Evolutionary conservation across 1,139 yeast species (phyloP).

Genomic region (Suhomyces guaymorum): DNA sequence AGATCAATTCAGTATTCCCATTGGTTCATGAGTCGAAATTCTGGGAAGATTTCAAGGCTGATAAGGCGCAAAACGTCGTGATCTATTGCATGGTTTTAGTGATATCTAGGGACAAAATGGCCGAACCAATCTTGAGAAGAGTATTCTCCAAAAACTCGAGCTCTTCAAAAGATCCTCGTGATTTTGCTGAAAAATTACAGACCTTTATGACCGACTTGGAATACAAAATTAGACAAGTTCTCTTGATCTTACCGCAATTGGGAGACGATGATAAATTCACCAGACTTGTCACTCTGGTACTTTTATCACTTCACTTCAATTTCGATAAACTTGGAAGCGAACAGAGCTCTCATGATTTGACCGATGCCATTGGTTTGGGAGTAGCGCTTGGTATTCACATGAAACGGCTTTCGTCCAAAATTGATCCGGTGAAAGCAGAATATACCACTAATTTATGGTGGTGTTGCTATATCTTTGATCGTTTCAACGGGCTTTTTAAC

Average conservation of each 20-base stretch:
- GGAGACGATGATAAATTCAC: constrained; percentile 41
- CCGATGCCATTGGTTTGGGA: constrained; percentile 32
- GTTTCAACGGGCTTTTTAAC: constrained; percentile 39
- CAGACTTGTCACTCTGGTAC: constrained; percentile 28
- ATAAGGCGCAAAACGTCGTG: constrained; percentile 26
- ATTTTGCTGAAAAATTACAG: constrained; percentile 18
- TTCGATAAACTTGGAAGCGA: constrained; percentile 37
- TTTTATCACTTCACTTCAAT: constrained; percentile 34
- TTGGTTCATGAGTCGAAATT: constrained; percentile 30
- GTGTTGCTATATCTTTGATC: constrained; percentile 36
- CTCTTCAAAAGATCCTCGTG: constrained; percentile 2
- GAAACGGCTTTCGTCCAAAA: constrained; percentile 23
- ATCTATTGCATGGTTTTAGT: constrained; percentile 32
- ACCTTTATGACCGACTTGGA: constrained; percentile 32
- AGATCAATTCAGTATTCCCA: constrained; percentile 38
- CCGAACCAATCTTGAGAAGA: constrained; percentile 27
- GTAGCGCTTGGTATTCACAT: constrained; percentile 37
- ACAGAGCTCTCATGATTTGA: constrained; percentile 38
- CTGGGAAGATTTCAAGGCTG: constrained; percentile 29
- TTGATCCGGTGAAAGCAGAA: constrained; percentile 18
- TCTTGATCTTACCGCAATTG: constrained; percentile 34
- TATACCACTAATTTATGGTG: constrained; percentile 39
- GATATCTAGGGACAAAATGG: constrained; percentile 29
- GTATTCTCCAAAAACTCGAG: constrained; percentile 20
- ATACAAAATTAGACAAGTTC: constrained; percentile 38